Percentiles rank a stretch among this genome's conserved stretches.
Evolutionary conservation across 2,329 filamentous ascomycete genomes (phyloP).

Genomic region (Trichoderma hamatum): DNA sequence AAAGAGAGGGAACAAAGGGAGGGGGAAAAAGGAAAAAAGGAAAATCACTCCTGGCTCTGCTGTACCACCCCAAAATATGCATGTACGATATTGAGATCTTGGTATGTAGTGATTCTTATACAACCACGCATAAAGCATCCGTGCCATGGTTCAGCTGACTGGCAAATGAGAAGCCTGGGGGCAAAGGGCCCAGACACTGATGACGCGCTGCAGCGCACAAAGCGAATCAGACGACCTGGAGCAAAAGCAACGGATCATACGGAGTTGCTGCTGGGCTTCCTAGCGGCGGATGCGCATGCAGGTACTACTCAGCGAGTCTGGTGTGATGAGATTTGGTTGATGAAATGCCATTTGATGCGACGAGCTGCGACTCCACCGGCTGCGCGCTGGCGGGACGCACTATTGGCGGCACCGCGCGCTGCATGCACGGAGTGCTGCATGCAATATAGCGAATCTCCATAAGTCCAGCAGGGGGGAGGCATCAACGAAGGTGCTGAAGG

Average conservation of each 20-base stretch:
- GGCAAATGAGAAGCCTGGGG: background rate
- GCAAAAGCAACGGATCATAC: conserved; percentile 4
- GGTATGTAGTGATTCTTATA: background rate
- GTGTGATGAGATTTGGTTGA: background rate
- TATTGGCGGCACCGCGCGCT: conserved; percentile 5
- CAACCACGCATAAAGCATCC: background rate
- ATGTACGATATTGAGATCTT: conserved; percentile 12
- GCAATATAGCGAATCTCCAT: conserved; percentile 3
- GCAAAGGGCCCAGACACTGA: background rate
- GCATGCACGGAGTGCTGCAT: conserved; percentile 3
- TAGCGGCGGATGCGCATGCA: conserved; percentile 19
- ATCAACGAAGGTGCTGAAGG: background rate
- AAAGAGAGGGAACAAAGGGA: background rate
- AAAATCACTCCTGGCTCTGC: background rate
- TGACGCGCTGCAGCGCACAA: conserved; percentile 13
- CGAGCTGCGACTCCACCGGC: conserved; percentile 9
- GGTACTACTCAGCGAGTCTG: conserved; percentile 1
- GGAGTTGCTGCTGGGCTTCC: background rate
- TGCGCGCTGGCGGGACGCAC: background rate
- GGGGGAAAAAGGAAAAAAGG: background rate
- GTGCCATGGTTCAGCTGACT: background rate
- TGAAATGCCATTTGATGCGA: background rate
- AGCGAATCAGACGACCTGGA: conserved; percentile 20
- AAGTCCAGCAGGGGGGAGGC: background rate
- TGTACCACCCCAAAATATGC: conserved; percentile 2